Base-by-base conservation (phyloP, 164 flowering plant species). In the Berberis vulgaris region DNA sequence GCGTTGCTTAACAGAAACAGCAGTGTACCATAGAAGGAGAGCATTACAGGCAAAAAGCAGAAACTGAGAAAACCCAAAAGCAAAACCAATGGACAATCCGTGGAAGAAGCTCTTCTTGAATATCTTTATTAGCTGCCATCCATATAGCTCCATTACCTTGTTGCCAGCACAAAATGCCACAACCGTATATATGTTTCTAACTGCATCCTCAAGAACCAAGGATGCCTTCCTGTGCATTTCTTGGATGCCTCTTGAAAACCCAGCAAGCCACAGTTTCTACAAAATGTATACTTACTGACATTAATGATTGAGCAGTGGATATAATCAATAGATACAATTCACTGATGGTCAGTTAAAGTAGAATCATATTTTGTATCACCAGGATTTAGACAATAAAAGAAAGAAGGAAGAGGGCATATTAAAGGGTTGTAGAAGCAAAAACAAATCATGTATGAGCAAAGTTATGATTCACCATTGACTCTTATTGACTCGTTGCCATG, bases 201-300 rank as follows among this genome's bases (percentile, higher is more conserved):
- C 99, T 4, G 99, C 96, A 80, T 94, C 99, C 75, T 91, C 99
- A 47, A 91, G 91, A 67, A 94, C 96, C 81, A 91, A 75, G 61
- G 97, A 89, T 52, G 99, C 99, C 71, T 89, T 91, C 69, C 94
- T 70, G 67, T 94, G 97, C 97, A 91, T 94, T 81, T 91, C 97
- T 71, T 91, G 97, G 67, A 94, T 94, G 60, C 99, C 99, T 76
- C 84, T 86, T 8, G 99, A 94, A 67, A 94, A 94, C 64, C 99
- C 99, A 73, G 91, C 97, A 72, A 94, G 96, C 99, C 99, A 94
- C 69, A 87, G 46, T 76, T 94, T 94, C 97, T 91, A 87, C 73
- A 89, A 73, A 52, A 70, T 41, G 43, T 41, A 63, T 43, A 62
- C 46, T 73, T 7, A 69, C 8, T 49, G 10, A 43, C 1, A 8